phyloP scores from a whole-genome alignment of 805 yeast genomes.

The Candida bentonensis region DNA sequence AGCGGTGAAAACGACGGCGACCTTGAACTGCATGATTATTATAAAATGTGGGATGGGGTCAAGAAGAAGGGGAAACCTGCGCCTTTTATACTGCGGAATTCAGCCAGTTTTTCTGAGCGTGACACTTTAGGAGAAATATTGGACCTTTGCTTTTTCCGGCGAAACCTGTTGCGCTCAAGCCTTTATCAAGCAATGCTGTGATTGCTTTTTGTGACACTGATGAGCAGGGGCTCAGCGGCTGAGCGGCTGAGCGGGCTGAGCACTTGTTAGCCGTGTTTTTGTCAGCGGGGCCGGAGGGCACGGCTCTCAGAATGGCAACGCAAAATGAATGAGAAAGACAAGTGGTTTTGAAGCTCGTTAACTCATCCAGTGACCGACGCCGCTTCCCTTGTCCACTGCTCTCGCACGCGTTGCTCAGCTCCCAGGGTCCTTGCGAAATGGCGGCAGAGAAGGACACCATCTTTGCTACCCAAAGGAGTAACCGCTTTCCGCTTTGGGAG shows the following conservation, averaged over 20 bases:
- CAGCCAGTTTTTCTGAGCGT: too few relatives aligned
- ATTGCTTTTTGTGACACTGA: conserved; percentile 1
- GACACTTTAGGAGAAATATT: neutral
- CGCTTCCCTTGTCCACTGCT: too few relatives aligned
- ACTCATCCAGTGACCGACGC: too few relatives aligned
- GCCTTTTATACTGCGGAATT: neutral
- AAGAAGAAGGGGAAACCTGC: conserved; percentile 3
- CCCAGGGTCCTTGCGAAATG: too few relatives aligned
- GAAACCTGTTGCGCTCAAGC: neutral
- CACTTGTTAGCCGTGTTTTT: neutral
- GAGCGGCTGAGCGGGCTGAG: too few relatives aligned
- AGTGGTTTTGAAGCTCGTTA: too few relatives aligned
- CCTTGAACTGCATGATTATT: conserved; percentile 19
- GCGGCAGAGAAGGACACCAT: too few relatives aligned
- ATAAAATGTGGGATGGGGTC: neutral
- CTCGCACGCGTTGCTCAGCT: too few relatives aligned
- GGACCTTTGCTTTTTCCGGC: conserved; percentile 1
- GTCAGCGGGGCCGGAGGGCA: too few relatives aligned
- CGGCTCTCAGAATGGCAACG: too few relatives aligned
- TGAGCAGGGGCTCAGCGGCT: too few relatives aligned
- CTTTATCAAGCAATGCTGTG: neutral
- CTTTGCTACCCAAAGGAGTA: neutral
- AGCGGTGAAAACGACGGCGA: conserved; percentile 15
- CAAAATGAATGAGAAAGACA: too few relatives aligned
- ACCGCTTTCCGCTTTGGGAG: neutral